A percentile compares a stretch with the other conserved stretches of the same genome.
Evolutionary conservation across 139 green algal species (phyloP).

Genomic region (Chlorella vulgaris): DNA sequence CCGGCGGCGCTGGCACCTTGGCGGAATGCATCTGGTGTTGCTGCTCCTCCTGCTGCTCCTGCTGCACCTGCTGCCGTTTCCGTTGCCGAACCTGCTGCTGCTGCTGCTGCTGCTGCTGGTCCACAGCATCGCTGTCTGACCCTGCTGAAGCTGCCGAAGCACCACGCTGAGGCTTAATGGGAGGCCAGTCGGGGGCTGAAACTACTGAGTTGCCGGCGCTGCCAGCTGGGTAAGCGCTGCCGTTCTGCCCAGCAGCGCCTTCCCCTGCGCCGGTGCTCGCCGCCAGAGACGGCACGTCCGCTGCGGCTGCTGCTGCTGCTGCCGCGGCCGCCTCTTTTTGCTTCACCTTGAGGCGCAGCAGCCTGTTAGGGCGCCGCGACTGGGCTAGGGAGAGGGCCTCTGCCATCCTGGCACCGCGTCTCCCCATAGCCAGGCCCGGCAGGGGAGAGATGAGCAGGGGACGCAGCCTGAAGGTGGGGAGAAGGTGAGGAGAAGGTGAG

Average conservation of each 20-base stretch:
- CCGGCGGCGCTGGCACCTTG: background rate
- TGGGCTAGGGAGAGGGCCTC: slow-evolving; percentile 1
- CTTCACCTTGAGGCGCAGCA: background rate
- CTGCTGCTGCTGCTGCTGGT: background rate
- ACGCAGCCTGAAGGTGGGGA: no score
- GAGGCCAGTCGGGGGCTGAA: slow-evolving; percentile 29
- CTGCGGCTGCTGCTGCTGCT: background rate
- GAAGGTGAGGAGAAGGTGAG: no score
- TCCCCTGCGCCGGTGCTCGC: background rate
- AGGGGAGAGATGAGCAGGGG: background rate
- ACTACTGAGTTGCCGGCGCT: background rate
- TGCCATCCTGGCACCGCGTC: background rate
- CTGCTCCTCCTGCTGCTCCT: background rate
- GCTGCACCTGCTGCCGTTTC: background rate
- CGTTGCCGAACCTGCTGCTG: background rate
- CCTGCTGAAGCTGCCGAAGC: background rate
- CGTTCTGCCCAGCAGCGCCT: background rate
- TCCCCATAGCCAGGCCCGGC: background rate
- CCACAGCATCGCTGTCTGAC: background rate
- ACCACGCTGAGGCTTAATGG: background rate
- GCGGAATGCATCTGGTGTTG: background rate
- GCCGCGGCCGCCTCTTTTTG: background rate
- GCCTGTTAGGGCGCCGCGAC: background rate
- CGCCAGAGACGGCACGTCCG: no score
- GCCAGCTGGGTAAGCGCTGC: background rate